These are phyloP conservation scores for Blastobotrys muscicola DNA, from an alignment of 805 yeast species.

Conservation along the genomic window DNA sequence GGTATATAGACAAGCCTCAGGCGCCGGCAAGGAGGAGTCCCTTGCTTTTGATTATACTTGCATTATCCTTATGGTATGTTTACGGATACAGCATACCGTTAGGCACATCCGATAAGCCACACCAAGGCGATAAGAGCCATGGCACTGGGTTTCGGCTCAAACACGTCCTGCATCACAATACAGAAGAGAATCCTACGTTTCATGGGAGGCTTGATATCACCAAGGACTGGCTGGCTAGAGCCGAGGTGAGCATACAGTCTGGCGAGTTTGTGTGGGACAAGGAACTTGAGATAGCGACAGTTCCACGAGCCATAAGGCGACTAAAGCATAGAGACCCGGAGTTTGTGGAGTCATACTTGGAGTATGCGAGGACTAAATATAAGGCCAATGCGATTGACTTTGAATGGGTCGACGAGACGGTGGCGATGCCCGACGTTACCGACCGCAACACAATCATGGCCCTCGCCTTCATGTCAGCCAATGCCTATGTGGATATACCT, in stretches of 20 bases:
- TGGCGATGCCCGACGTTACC: slow-evolving; percentile 60
- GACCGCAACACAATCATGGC: slow-evolving; percentile 67
- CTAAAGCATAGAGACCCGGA: slow-evolving; percentile 45
- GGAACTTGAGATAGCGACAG: slow-evolving; percentile 22
- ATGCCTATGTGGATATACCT: slow-evolving; percentile 81
- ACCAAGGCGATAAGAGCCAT: no score
- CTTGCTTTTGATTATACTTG: no score
- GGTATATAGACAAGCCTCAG: no score
- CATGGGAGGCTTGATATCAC: slow-evolving; percentile 42
- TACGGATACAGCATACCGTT: no score
- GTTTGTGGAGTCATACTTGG: slow-evolving; percentile 55
- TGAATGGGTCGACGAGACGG: slow-evolving; percentile 55
- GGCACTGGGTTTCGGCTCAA: slow-evolving; percentile 26
- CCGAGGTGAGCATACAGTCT: no score
- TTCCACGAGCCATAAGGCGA: slow-evolving; percentile 26
- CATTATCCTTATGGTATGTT: no score
- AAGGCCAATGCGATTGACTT: slow-evolving; percentile 22
- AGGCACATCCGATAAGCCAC: no score
- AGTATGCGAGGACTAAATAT: slow-evolving; percentile 36
- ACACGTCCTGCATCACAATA: slow-evolving; percentile 56
- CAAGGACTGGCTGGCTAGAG: slow-evolving; percentile 8
- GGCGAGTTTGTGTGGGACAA: slow-evolving; percentile 12
- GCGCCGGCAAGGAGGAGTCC: no score
- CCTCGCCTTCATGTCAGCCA: slow-evolving; percentile 77
- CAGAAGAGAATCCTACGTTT: slow-evolving; percentile 33